Evolutionary conservation across 1,284 basidiomycete species (phyloP), one percentile per base, ranked within the genome.

Genomic region (Ustilago bromivora): DNA sequence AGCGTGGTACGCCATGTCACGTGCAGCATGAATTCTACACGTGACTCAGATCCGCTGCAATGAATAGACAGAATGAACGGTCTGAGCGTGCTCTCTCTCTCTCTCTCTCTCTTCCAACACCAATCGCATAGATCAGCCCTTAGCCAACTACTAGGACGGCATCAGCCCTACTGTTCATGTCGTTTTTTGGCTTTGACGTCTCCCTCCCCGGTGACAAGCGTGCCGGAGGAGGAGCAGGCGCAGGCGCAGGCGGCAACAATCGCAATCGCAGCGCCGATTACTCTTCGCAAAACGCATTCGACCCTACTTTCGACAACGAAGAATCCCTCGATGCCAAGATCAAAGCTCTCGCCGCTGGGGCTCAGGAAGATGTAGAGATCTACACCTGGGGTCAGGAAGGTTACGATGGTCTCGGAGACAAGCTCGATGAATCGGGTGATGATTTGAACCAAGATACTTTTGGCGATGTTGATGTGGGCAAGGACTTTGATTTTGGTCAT

Each of bases 301-400:
- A 78, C 13, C 71, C 68, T 28, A 78, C 76, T 47, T 73, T 74
- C 31, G 81, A 82, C 72, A 79, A 80, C 46, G 83, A 84, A 23
- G 75, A 75, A 13, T 74, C 80, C 13, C 74, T 85, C 55, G 82
- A 85, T 57, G 80, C 75, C 28, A 85, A 85, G 67, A 79, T 85
- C 87, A 65, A 88, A 87, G 88, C 89, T 58, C 88, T 89, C 52
- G 88, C 87, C 23, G 87, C 88, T 56, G 89, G 89, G 35, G 89
- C 87, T 9, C 87, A 90, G 78, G 89, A 90, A 74, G 94, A 93
- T 81, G 91, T 95, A 87, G 89, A 97, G 56, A 88, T 93, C 58
- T 94, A 93, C 87, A 94, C 92, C 52, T 95, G 93, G 93, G 94
- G 93, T 23, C 92, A 93, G 80, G 94, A 94, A 56, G 92, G 91